Base-by-base conservation (phyloP, 768 basidiomycete species). In the Cantharellus anzutake region DNA sequence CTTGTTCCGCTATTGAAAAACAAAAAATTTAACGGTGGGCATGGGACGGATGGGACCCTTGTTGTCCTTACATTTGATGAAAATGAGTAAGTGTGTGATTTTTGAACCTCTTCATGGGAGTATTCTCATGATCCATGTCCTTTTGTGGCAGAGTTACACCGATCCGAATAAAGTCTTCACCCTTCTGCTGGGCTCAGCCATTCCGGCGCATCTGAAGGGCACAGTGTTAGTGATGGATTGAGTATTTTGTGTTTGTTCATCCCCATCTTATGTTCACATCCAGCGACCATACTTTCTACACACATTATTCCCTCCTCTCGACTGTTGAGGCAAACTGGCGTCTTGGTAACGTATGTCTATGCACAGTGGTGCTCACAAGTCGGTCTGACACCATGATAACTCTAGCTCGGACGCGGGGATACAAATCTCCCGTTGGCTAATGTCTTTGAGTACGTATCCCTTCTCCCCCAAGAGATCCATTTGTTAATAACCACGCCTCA, bases 21-120 rank as follows among this genome's bases (percentile, higher is more conserved):
- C 67, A 53, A 69, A 3, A 68, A 70, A 58, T 82, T 84, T 70
- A 82, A 83, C 67, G 14, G 14, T 11, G 52, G 52, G 14, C 7
- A 11, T 11, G 52, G 35, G 14, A 73, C 70, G 60, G 67, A 73
- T 55, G 69, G 66, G 29, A 82, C 82, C 0, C 70, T 84, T 57
- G 77, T 83, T 64, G 60, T 68, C 39, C 64, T 83, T 58, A 82
- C 80, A 0, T 83, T 83, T 59, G 82, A 84, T 59, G 81, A 83
- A 68, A 79, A 70, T 44, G 75, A 72, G 62, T 42, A 1, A 29
- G n/a, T 44, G 42, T 20, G 3, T 52, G 64, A 29, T 29, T 29
- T 29, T 29, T 29, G 20, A 29, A 29, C 20, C 20, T 29, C 20
- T 29, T 29, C 20, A 29, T 29, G 20, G 20, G 20, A 29, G 20